Evolutionary conservation across 164 flowering plant species (phyloP), one percentile per base, ranked within the genome.

Genomic region (Sextonia rubra): DNA sequence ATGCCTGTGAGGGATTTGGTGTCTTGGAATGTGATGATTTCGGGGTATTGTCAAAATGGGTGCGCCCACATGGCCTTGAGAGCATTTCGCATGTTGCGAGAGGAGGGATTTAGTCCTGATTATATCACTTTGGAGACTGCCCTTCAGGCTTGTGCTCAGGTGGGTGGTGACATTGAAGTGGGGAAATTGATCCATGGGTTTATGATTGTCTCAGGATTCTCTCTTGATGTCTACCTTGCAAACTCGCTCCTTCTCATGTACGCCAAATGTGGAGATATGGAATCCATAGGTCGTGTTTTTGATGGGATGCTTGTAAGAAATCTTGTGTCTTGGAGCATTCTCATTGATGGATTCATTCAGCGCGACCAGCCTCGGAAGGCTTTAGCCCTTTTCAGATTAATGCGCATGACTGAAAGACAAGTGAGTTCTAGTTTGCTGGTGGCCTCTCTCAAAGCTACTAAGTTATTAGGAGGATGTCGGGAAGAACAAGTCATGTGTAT

Each of bases 191-290:
- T 72, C 27, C 75, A 72, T 64, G 58, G 64, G 60, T 55, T 48
- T 72, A 26, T 72, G 63, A 3, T 72, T 64, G 23, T 25, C 47
- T 48, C 37, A 3, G 60, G 69, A 20, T 72, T 9, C 62, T 58
- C 25, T 32, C 55, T 55, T 24, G 27, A 72, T 26, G 24, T 72
- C 65, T 72, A 65, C 9, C 60, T 30, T 24, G 69, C 64, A 24
- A 72, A 72, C 48, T 65, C 75, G 3, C 58, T 72, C 18, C 69
- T 72, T 49, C 69, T 47, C 30, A 72, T 72, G 75, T 72, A 72
- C 27, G 64, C 69, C 29, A 72, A 72, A 29, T 65, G 61, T 26
- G 69, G 69, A 72, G 62, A 27, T 15, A 30, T 65, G 25, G 68
- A 72, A n/a, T 65, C 60, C 26, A 47, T 68, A 6, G 17, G 20